Evolutionary conservation across 2,329 filamentous ascomycete species (phyloP).

Genomic region (Claviceps africana): DNA sequence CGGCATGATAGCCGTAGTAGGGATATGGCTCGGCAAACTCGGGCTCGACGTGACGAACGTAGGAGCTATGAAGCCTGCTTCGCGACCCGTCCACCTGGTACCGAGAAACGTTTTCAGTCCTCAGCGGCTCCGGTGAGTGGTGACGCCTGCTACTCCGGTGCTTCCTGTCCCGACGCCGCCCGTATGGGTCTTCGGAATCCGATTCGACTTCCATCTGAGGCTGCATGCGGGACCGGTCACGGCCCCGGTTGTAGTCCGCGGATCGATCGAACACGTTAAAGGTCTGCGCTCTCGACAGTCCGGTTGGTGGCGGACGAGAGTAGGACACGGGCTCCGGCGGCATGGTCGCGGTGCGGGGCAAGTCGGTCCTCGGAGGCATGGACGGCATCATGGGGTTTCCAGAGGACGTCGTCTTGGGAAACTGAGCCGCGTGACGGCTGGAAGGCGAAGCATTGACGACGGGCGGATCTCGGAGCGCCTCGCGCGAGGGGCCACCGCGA

Average conservation of each 20-base stretch:
- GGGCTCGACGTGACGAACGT: conserved; percentile 14
- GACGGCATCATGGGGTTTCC: conserved; percentile 12
- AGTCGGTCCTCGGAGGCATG: conserved; percentile 20
- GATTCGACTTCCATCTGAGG: conserved; percentile 21
- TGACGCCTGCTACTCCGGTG: conserved; percentile 22
- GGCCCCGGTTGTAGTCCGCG: conserved; percentile 19
- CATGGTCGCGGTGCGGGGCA: conserved; percentile 22
- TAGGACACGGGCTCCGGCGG: conserved; percentile 15
- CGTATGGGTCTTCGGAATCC: conserved; percentile 22
- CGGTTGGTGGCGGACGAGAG: conserved; percentile 15
- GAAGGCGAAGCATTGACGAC: conserved; percentile 17
- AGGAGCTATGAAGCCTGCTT: conserved; percentile 15
- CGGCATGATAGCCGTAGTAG: conserved; percentile 15
- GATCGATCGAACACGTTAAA: conserved; percentile 15
- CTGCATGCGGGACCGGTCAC: conserved; percentile 23
- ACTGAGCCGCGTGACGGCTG: conserved; percentile 14
- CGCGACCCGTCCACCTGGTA: conserved; percentile 19
- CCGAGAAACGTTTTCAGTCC: conserved; percentile 12
- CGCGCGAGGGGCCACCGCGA: conserved; percentile 18
- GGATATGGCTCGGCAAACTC: conserved; percentile 7
- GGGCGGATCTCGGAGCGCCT: conserved; percentile 19
- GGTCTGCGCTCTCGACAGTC: conserved; percentile 20
- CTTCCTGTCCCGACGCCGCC: conserved; percentile 18
- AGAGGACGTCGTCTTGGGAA: conserved; percentile 14
- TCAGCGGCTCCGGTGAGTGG: conserved; percentile 18